Evolutionary conservation across 352 stramenopile species (phyloP), one percentile per base, ranked within the genome.

Genomic region (Plasmopara halstedii): DNA sequence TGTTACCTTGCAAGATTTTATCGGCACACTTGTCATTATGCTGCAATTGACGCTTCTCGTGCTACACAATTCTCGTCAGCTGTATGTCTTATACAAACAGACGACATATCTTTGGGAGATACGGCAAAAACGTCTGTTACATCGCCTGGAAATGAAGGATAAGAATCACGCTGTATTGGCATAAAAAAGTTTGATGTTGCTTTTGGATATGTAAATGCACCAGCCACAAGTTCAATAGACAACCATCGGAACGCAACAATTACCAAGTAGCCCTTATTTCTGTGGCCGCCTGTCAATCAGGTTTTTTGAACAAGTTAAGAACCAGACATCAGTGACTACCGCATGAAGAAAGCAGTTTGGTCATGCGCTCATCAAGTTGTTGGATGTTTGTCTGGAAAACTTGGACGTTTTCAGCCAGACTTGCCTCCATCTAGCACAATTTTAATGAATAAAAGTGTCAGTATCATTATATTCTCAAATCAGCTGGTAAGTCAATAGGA

Each of bases 331-430:
- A 64, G 42, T 41, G 55, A 13, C 33, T 29, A 29, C 50, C 39
- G 32, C 46, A 60, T 14, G 20, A 50, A 6, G 46, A 46, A 29
- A 80, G 66, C 17, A 83, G 39, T 31, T 66, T 68, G 8, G 69
- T 46, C 68, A 92, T 83, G 37, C 77, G 80, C 21, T 77, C 67
- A 41, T 92, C 80, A 18, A 92, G 66, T 41, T 67, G 55, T 61
- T 88, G 60, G 37, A 89, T 76, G 52, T 92, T 92, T 14, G 60
- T 54, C 34, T 89, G 66, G 53, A 92, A 92, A 42, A 88, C 66
- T 46, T 80, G 56, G 21, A 87, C 58, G 60, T 92, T 92, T 25
- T 73, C 64, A 29, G 66, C 63, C 38, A 92, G 66, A 34, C 77
- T 89, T 22, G 67, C 48, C 50, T 92, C 77, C 61, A 92, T 79